These are phyloP conservation scores for Suillus spraguei DNA, from an alignment of 768 basidiomycete species.

Conservation along the genomic window DNA sequence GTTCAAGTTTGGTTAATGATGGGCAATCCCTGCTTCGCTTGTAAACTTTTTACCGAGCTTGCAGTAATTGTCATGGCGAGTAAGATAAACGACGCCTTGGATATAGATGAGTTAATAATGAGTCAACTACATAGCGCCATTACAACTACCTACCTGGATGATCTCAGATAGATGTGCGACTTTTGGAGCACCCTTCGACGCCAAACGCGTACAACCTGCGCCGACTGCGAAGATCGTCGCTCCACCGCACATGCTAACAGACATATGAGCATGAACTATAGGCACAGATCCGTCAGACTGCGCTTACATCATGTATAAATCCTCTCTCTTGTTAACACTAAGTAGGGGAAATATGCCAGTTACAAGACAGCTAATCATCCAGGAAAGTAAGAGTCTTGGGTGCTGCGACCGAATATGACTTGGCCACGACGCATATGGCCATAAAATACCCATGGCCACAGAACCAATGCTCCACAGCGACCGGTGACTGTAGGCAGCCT, in stretches of 20 bases:
- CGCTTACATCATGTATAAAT: conserved; percentile 58
- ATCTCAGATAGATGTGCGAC: conserved; percentile 11
- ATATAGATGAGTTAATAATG: neutral
- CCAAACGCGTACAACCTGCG: conserved; percentile 18
- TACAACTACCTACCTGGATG: conserved; percentile 25
- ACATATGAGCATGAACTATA: conserved; percentile 20
- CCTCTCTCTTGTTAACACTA: conserved; percentile 73
- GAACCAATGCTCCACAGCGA: conserved; percentile 74
- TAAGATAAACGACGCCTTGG: conserved; percentile 47
- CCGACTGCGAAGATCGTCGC: conserved; percentile 43
- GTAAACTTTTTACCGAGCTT: conserved; percentile 60
- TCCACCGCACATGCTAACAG: conserved; percentile 50
- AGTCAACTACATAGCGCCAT: neutral
- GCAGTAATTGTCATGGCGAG: conserved; percentile 55
- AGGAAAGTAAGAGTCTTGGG: conserved; percentile 36
- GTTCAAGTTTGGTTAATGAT: conserved; percentile 57
- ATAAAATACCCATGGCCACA: conserved; percentile 56
- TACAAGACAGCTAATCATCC: conserved; percentile 53
- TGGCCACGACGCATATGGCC: conserved; percentile 65
- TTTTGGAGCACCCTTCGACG: conserved; percentile 1
- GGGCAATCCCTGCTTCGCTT: conserved; percentile 69
- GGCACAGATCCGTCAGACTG: neutral
- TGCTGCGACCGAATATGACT: conserved; percentile 30
- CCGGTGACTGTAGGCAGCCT: conserved; percentile 75
- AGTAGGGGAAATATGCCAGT: conserved; percentile 72